Evolutionary conservation across 1,284 basidiomycete genomes (phyloP), one percentile per base, ranked within the genome.

Genomic region (Ganoderma sinense): DNA sequence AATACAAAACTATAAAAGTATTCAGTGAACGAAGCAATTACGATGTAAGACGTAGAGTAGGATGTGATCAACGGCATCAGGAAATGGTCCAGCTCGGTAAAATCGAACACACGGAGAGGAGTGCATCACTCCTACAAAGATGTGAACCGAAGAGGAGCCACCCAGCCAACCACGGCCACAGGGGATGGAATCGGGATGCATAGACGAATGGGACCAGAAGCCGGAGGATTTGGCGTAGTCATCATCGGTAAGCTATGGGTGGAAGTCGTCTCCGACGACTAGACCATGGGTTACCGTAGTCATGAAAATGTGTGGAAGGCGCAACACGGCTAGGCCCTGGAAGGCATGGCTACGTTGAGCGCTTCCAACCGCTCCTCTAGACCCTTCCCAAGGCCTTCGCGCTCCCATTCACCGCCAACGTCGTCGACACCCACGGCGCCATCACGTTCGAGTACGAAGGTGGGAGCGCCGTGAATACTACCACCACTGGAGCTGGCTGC

Each of bases 321-420:
- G n/a, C 39, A 33, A 36, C 59, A 23, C 51, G 8, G 43, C 66
- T 71, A 79, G 29, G 76, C 79, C 63, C 71, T 76, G 59, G 75
- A 75, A 8, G 76, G 71, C 0, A 78, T 70, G 53, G 72, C 68
- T 79, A 84, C 71, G 58, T 85, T 83, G 68, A 88, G 78, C 41
- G 82, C 80, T 73, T 95, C 94, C 67, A 96, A 79, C 59, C 94
- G 82, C 82, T 95, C 94, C 80, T 94, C 94, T 56, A 96, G 79
- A 0, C 94, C 94, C 70, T 84, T 86, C 0, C 94, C 94, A 16
- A 96, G 80, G 0, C 94, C 94, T 75, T 95, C 92, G 7, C 94
- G 84, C 74, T 93, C 90, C 94, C 94, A 96, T 80, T 95, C 94
- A 0, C 92, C 93, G 39, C 91, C 91, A 4, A 85, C 80, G 71